A percentile compares a stretch with the other conserved stretches of the same genome.
phyloP scores from a whole-genome alignment of 2,329 filamentous ascomycete species.

The Colletotrichum acutatum region DNA sequence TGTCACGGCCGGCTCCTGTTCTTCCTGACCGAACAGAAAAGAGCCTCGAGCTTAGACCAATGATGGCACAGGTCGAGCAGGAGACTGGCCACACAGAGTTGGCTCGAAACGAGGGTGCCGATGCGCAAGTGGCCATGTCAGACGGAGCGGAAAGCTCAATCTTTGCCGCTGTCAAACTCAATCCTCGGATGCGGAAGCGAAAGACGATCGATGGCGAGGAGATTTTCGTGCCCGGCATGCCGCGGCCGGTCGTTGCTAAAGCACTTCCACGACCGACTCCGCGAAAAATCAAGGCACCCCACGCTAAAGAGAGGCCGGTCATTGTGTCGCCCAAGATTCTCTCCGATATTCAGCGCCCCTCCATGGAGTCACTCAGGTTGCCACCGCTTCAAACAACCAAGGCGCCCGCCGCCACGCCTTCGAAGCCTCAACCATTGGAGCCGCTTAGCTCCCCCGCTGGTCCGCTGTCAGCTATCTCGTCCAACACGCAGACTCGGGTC shows the following conservation, averaged over 20 bases:
- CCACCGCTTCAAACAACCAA: slow-evolving; percentile 5
- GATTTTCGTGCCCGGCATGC: slow-evolving; percentile 16
- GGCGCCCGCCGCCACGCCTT: background rate
- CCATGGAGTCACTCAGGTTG: slow-evolving; percentile 16
- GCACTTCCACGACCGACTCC: slow-evolving; percentile 38
- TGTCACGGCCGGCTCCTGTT: slow-evolving; percentile 35
- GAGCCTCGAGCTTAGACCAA: background rate
- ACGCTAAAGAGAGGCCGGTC: slow-evolving; percentile 8
- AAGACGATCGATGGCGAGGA: slow-evolving; percentile 56
- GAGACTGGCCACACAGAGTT: background rate
- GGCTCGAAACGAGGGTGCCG: background rate
- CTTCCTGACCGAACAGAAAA: background rate
- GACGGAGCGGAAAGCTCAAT: slow-evolving; percentile 52
- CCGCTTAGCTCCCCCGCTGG: slow-evolving; percentile 9
- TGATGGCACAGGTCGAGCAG: background rate
- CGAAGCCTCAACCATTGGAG: slow-evolving; percentile 22
- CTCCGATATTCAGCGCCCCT: slow-evolving; percentile 15
- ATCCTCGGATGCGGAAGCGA: slow-evolving; percentile 58
- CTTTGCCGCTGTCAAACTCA: slow-evolving; percentile 61
- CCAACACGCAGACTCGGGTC: slow-evolving; percentile 7
- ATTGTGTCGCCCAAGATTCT: slow-evolving; percentile 21
- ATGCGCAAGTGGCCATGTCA: slow-evolving; percentile 2
- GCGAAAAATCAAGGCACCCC: background rate
- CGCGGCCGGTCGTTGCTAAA: slow-evolving; percentile 33
- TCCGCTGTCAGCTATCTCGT: slow-evolving; percentile 17